Percentiles rank a stretch among this genome's conserved stretches.
These are phyloP conservation scores for Combretum micranthum DNA, from an alignment of 345 rosid genomes.

Conservation along the genomic window DNA sequence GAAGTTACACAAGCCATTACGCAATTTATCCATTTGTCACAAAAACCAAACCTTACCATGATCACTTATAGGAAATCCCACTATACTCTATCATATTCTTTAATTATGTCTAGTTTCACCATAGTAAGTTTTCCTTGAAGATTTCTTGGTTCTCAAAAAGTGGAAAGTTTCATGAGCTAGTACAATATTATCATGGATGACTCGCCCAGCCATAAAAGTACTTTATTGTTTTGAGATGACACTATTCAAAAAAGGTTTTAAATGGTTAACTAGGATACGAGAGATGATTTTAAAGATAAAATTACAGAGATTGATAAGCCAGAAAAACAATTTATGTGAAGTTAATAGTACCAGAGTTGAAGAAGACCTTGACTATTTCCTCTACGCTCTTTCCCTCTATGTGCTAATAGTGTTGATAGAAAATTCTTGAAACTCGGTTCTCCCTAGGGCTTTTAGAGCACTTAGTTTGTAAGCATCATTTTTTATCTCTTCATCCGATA, in stretches of 20 bases:
- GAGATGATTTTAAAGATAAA: neutral
- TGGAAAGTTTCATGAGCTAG: neutral
- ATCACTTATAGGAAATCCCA: neutral
- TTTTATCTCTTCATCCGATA: too few species aligned
- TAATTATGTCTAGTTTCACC: neutral
- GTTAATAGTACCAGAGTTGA: too few species aligned
- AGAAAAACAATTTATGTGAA: neutral
- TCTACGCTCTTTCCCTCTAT: too few species aligned
- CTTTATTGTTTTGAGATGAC: neutral
- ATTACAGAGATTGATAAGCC: neutral
- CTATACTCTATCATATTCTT: neutral
- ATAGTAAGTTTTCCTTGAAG: neutral
- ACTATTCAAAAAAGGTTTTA: neutral
- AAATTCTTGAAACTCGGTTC: too few species aligned
- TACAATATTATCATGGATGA: neutral
- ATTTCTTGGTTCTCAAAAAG: neutral
- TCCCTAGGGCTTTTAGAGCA: too few species aligned
- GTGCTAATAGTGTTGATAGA: too few species aligned
- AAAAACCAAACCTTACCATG: neutral
- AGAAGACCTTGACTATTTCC: too few species aligned
- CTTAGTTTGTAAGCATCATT: too few species aligned
- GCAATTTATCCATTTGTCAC: too few species aligned
- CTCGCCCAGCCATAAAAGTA: neutral
- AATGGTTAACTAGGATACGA: neutral
- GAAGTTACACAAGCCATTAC: neutral